Conservation (phyloP, 176 grass and related monocot genomes). For the Lolium perenne region DNA sequence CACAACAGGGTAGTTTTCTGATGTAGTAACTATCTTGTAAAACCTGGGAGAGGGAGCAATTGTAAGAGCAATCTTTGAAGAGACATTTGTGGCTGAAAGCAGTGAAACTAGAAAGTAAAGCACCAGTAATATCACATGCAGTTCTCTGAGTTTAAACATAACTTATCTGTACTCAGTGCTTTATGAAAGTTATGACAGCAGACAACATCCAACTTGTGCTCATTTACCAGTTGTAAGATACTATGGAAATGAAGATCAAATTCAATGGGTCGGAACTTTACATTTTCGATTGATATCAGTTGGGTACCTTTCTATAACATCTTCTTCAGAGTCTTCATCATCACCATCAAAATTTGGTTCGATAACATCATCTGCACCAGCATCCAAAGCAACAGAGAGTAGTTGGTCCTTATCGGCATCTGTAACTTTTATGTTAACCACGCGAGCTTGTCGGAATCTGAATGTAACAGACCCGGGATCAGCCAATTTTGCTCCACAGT, state of each 20-base stretch:
- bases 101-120: constrained; percentile 38
- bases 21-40: constrained; percentile 95
- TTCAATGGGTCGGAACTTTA: background rate
- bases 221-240: background rate
- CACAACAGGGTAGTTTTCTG: constrained; percentile 77
- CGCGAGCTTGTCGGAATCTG: constrained; percentile 81
- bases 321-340: constrained; percentile 65
- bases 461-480: constrained; percentile 94
- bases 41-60: constrained; percentile 52
- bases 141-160: constrained; percentile 8
- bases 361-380: constrained; percentile 94
- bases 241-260: background rate
- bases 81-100: constrained; percentile 15
- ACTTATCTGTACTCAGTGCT: background rate
- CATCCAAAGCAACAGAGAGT: constrained; percentile 79
- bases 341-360: constrained; percentile 67
- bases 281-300: background rate
- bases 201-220: background rate
- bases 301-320: constrained; percentile 70
- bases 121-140: constrained; percentile 1
- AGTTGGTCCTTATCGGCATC: constrained; percentile 85
- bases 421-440: constrained; percentile 81
- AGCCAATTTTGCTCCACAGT: constrained; percentile 82
- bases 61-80: constrained; percentile 25
- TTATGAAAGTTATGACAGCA: constrained; percentile 5